Evolutionary conservation across 2,329 filamentous ascomycete genomes (phyloP).

Genomic region (Stromatinia cepivora): DNA sequence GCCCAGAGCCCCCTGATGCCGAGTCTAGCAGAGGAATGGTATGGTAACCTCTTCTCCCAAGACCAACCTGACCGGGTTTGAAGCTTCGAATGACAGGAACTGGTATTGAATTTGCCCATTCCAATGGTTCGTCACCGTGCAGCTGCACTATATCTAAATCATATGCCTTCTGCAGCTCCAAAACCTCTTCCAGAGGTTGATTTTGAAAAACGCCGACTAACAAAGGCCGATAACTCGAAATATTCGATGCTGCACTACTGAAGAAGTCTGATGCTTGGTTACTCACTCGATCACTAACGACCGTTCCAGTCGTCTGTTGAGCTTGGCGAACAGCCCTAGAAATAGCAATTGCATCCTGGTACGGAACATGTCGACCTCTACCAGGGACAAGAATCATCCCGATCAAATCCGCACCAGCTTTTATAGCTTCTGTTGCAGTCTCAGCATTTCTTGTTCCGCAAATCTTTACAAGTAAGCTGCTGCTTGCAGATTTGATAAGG

Average conservation of each 20-base stretch:
- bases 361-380: conserved; percentile 74
- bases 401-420: conserved; percentile 86
- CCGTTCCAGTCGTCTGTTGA: conserved; percentile 30
- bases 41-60: conserved; percentile 78
- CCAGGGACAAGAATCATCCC: conserved; percentile 89
- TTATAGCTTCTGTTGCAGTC: conserved; percentile 75
- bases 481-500: conserved; percentile 43
- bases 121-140: conserved; percentile 86
- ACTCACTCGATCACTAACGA: conserved; percentile 35
- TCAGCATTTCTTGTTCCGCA: conserved; percentile 86
- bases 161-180: conserved; percentile 74
- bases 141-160: conserved; percentile 87
- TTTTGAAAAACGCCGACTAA: conserved; percentile 94
- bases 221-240: conserved; percentile 62
- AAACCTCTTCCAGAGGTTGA: conserved; percentile 79
- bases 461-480: conserved; percentile 79
- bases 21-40: conserved; percentile 83
- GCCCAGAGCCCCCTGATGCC: conserved; percentile 77
- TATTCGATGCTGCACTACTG: conserved; percentile 49
- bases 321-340: conserved; percentile 69
- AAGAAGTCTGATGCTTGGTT: conserved; percentile 67
- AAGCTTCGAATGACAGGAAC: conserved; percentile 91
- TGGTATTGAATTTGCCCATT: conserved; percentile 87
- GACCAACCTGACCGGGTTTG: conserved; percentile 61
- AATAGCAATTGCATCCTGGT: conserved; percentile 77